These are phyloP conservation scores for Rhodomyrtus tomentosa DNA, from an alignment of 345 rosid species.

Conservation along the genomic window DNA sequence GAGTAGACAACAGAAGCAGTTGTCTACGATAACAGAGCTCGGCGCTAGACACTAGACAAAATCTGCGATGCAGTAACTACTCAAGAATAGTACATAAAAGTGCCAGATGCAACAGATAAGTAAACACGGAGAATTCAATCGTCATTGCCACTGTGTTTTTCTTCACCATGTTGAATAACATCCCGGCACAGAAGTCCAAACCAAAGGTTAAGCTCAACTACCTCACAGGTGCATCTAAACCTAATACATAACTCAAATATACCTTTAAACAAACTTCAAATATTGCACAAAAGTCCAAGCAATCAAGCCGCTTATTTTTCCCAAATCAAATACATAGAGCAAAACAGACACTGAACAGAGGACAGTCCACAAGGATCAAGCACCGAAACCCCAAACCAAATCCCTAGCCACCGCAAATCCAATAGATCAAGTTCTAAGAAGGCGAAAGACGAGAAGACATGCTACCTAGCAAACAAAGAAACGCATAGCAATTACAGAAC, in stretches of 20 bases:
- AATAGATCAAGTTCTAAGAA: background rate
- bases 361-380: background rate
- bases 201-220: background rate
- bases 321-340: background rate
- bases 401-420: background rate
- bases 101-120: background rate
- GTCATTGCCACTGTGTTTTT: background rate
- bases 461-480: background rate
- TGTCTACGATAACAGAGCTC: background rate
- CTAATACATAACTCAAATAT: background rate
- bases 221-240: background rate
- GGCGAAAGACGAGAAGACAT: background rate
- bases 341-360: background rate
- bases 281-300: background rate
- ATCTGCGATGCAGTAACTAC: background rate
- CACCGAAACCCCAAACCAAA: background rate
- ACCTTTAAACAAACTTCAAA: background rate
- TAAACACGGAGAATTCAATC: background rate
- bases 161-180: background rate
- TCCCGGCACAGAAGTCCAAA: background rate
- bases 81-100: background rate
- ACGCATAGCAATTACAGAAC: slow-evolving; percentile 10
- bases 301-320: background rate
- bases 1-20: background rate
- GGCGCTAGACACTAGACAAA: background rate